phyloP scores from a whole-genome alignment of 2,329 filamentous ascomycete genomes.

The Graphiopsis chlorocephala region DNA sequence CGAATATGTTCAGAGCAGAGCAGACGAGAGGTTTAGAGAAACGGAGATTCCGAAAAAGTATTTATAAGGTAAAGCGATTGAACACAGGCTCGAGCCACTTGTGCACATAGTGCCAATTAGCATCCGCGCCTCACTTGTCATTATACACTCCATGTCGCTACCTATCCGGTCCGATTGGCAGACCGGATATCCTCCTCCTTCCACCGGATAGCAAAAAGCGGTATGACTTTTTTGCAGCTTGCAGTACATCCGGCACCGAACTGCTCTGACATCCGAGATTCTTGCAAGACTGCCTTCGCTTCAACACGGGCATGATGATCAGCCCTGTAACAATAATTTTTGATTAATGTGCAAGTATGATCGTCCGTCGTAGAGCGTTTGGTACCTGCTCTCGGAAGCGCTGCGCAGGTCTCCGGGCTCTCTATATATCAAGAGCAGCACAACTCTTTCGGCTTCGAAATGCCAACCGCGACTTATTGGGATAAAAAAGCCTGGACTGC shows the following conservation, averaged over 20 bases:
- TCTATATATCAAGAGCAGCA: neutral
- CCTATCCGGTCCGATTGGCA: neutral
- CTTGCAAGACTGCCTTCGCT: neutral
- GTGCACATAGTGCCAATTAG: neutral
- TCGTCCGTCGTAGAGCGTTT: neutral
- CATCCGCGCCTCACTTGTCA: neutral
- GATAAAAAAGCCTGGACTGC: neutral
- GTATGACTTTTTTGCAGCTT: too few relatives aligned
- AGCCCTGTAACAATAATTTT: too few relatives aligned
- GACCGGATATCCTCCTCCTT: neutral
- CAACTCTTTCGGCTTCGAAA: neutral
- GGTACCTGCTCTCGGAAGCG: neutral
- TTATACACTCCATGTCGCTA: neutral
- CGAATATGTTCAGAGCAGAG: neutral
- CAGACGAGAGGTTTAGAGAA: neutral
- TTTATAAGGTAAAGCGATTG: neutral
- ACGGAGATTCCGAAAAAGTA: neutral
- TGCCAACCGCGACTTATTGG: neutral
- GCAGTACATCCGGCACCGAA: too few relatives aligned
- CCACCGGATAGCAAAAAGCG: neutral
- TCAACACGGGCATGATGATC: neutral
- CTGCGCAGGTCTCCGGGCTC: neutral
- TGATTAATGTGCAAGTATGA: too few relatives aligned
- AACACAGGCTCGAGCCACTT: neutral
- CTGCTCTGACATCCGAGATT: neutral